Percentiles rank a stretch among this genome's conserved stretches.
Conservation (phyloP, 2,329 filamentous ascomycete genomes). For the Hypoxylon sp. region DNA sequence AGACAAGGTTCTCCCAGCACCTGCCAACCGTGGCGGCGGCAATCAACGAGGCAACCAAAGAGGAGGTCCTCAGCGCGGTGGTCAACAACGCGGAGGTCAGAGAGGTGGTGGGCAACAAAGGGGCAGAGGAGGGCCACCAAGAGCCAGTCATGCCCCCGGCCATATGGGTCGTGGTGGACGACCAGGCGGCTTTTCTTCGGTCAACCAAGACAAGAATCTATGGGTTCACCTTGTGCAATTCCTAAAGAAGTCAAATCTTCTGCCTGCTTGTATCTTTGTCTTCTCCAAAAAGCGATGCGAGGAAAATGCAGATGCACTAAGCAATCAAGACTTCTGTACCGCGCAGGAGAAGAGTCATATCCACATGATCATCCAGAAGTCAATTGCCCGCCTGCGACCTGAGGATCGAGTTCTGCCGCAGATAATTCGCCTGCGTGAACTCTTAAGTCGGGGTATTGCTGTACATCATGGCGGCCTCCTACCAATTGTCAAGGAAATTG, state of each 20-base stretch:
- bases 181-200: constrained; percentile 86
- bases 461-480: constrained; percentile 95
- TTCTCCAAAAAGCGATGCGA: constrained; percentile 99
- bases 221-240: constrained; percentile 97
- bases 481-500: constrained; percentile 97
- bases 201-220: constrained; percentile 93
- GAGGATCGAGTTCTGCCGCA: constrained; percentile 94
- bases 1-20: constrained; percentile 71
- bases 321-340: constrained; percentile 94
- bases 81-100: constrained; percentile 63
- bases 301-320: constrained; percentile 94
- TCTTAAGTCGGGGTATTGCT: constrained; percentile 89
- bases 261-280: constrained; percentile 96
- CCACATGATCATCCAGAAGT: constrained; percentile 97
- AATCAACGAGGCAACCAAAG: constrained; percentile 65
- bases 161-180: constrained; percentile 93
- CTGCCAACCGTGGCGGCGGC: constrained; percentile 62
- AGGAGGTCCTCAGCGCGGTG: constrained; percentile 65
- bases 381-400: constrained; percentile 87
- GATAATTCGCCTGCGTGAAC: constrained; percentile 86
- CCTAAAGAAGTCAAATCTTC: constrained; percentile 85
- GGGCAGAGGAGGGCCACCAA: constrained; percentile 68
- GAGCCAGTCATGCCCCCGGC: constrained; percentile 75
- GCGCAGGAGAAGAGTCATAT: constrained; percentile 95
- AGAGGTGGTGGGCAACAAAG: constrained; percentile 66